Percentiles rank a stretch among this genome's conserved stretches.
Evolutionary conservation across 2,329 filamentous ascomycete species (phyloP).

Genomic region (Lizonia empirigonia): DNA sequence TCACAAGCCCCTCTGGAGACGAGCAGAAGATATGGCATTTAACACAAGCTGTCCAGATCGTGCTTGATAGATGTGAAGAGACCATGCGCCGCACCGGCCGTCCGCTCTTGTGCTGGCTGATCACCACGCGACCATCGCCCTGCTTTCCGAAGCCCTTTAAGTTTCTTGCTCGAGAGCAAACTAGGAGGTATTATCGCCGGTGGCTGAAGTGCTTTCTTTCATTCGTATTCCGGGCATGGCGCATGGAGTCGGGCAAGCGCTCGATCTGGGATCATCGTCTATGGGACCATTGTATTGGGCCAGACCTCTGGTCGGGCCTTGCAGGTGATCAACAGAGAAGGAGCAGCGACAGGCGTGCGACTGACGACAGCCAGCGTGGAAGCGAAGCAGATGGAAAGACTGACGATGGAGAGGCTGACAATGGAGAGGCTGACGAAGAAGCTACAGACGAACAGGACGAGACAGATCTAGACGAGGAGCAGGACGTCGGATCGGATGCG

Average conservation of each 20-base stretch:
- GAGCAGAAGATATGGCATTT: conserved; percentile 12
- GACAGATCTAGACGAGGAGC: not conserved
- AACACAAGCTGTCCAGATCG: conserved; percentile 1
- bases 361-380: conserved; percentile 1
- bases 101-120: conserved; percentile 5
- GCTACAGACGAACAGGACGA: not conserved
- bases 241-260: not conserved
- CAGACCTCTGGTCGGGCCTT: not conserved
- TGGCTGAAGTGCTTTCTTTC: conserved; percentile 4
- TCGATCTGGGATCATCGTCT: conserved; percentile 2
- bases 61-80: conserved; percentile 4
- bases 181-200: conserved; percentile 4
- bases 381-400: not conserved
- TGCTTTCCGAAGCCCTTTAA: conserved; percentile 9
- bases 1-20: conserved; percentile 2
- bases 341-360: not conserved
- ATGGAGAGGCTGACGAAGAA: not conserved
- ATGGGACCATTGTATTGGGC: not conserved
- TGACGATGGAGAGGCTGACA: not conserved
- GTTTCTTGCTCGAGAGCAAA: conserved; percentile 2
- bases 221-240: not conserved
- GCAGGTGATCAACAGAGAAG: conserved; percentile 2
- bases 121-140: not conserved
- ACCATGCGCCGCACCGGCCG: conserved; percentile 4
- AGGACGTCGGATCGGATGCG: not conserved